Evolutionary conservation across 768 basidiomycete genomes (phyloP).

Genomic region (Dioszegia aurantiaca): DNA sequence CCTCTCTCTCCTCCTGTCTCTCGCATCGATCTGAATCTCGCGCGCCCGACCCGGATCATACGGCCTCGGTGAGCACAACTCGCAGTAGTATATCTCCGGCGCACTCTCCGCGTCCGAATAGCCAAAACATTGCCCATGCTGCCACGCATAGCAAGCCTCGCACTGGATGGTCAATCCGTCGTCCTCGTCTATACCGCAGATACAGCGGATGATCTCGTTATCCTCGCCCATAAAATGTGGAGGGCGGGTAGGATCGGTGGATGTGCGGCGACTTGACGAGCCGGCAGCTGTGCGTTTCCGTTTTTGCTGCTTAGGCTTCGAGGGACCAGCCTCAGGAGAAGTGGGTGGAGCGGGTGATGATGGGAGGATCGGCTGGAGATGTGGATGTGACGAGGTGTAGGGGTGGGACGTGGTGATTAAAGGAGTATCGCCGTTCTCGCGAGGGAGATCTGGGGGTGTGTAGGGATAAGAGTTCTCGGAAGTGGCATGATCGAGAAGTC

Average conservation of each 20-base stretch:
- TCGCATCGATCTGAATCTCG: slow-evolving; percentile 16
- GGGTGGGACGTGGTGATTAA: slow-evolving; percentile 1
- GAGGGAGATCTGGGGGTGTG: slow-evolving; percentile 30
- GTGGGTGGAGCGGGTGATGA: background rate
- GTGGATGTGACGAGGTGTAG: background rate
- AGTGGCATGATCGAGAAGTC: background rate
- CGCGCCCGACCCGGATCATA: slow-evolving; percentile 29
- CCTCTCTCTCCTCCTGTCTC: slow-evolving; percentile 17
- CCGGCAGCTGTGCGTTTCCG: slow-evolving; percentile 20
- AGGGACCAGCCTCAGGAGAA: slow-evolving; percentile 7
- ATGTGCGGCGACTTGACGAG: slow-evolving; percentile 21
- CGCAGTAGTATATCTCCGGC: slow-evolving; percentile 57
- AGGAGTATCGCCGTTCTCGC: background rate
- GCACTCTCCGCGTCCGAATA: slow-evolving; percentile 62
- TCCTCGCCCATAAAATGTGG: slow-evolving; percentile 51
- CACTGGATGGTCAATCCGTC: slow-evolving; percentile 84
- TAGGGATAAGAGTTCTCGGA: slow-evolving; percentile 21
- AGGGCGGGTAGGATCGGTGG: slow-evolving; percentile 25
- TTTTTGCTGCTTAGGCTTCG: slow-evolving; percentile 29
- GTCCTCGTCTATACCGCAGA: slow-evolving; percentile 70
- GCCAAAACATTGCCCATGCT: slow-evolving; percentile 69
- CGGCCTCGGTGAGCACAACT: slow-evolving; percentile 60
- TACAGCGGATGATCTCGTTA: slow-evolving; percentile 58
- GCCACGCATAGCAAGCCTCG: slow-evolving; percentile 77
- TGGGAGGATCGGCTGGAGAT: slow-evolving; percentile 2